These are phyloP conservation scores for Talaromyces sp. DNA, from an alignment of 2,329 filamentous ascomycete genomes.

Conservation along the genomic window DNA sequence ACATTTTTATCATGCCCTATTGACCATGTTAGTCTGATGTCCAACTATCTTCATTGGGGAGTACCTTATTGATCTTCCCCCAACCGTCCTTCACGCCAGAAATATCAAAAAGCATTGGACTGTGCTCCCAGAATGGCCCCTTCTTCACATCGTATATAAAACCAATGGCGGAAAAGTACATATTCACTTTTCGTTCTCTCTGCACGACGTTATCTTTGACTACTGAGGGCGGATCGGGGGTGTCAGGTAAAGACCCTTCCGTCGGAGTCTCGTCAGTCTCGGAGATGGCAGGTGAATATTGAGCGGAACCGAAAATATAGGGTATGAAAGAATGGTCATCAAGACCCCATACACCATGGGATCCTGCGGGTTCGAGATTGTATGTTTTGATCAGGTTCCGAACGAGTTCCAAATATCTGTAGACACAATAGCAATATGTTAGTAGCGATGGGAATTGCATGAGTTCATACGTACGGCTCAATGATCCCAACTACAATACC, in stretches of 20 bases:
- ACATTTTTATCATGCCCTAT: constrained; percentile 98
- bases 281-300: constrained; percentile 73
- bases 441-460: background rate
- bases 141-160: constrained; percentile 98
- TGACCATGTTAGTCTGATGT: background rate
- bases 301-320: constrained; percentile 93
- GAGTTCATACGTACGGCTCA: constrained; percentile 63
- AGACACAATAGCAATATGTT: background rate
- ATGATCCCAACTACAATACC: constrained; percentile 78
- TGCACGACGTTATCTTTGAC: constrained; percentile 63
- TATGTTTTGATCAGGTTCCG: constrained; percentile 84
- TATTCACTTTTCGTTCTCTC: constrained; percentile 63
- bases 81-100: constrained; percentile 89
- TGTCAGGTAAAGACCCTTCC: constrained; percentile 71
- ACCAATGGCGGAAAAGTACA: constrained; percentile 94
- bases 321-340: constrained; percentile 94
- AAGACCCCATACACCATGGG: constrained; percentile 97
- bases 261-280: constrained; percentile 63
- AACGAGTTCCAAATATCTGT: constrained; percentile 74
- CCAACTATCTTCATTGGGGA: background rate
- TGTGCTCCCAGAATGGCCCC: constrained; percentile 96
- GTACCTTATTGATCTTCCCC: constrained; percentile 92
- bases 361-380: constrained; percentile 89
- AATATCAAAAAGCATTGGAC: constrained; percentile 89
- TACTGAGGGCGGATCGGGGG: constrained; percentile 70